phyloP scores from a whole-genome alignment of 2,329 filamentous ascomycete genomes.

The Pseudogymnoascus sp. region DNA sequence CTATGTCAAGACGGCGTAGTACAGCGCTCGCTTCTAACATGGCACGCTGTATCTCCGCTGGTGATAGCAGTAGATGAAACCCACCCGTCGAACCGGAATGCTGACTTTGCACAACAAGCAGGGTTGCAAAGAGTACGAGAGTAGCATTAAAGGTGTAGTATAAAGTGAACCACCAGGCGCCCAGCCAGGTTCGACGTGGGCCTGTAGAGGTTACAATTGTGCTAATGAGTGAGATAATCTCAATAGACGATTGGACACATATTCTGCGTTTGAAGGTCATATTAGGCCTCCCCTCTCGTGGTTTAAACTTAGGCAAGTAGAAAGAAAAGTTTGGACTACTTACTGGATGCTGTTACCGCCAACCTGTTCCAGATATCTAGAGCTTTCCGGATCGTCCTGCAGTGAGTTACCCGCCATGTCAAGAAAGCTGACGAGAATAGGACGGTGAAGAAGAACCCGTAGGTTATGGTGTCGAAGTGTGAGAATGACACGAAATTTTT shows the following conservation, averaged over 20 bases:
- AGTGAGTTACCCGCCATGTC: slow-evolving; percentile 22
- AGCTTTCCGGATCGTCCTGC: slow-evolving; percentile 10
- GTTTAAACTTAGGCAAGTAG: slow-evolving; percentile 23
- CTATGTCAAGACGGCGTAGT: slow-evolving; percentile 22
- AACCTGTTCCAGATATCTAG: slow-evolving; percentile 20
- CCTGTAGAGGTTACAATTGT: slow-evolving; percentile 19
- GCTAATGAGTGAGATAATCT: slow-evolving; percentile 29
- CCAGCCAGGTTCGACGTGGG: slow-evolving; percentile 21
- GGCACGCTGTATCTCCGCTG: slow-evolving; percentile 14
- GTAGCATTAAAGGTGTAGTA: slow-evolving; percentile 29
- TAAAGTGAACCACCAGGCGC: slow-evolving; percentile 35
- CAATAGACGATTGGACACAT: slow-evolving; percentile 26
- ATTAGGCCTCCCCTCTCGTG: slow-evolving; percentile 9
- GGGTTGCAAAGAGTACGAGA: slow-evolving; percentile 14
- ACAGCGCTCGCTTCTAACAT: slow-evolving; percentile 19
- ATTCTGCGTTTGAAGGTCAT: slow-evolving; percentile 11
- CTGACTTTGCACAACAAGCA: not conserved
- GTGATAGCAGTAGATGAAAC: slow-evolving; percentile 10
- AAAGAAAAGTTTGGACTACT: not conserved
- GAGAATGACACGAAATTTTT: slow-evolving; percentile 35
- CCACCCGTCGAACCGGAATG: slow-evolving; percentile 2
- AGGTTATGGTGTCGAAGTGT: slow-evolving; percentile 35
- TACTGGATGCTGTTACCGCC: slow-evolving; percentile 26
- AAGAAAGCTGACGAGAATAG: slow-evolving; percentile 32
- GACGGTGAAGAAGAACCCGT: slow-evolving; percentile 34